Evolutionary conservation across 2,329 filamentous ascomycete genomes (phyloP).

Genomic region (Cladosporium sp.): DNA sequence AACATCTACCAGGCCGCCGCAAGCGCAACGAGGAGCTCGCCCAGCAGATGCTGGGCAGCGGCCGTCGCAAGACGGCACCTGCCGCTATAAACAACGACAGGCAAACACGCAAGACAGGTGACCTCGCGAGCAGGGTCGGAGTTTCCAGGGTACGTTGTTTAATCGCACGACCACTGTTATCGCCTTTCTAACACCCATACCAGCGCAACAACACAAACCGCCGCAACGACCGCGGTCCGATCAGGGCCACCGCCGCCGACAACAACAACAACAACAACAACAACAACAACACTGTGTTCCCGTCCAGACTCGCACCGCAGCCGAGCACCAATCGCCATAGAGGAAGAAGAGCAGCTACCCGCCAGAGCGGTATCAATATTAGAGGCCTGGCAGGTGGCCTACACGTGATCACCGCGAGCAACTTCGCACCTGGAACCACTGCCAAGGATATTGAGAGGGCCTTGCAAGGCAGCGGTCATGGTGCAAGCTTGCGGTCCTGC

Average conservation of each 20-base stretch:
- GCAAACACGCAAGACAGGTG: slow-evolving; percentile 44
- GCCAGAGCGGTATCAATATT: slow-evolving; percentile 54
- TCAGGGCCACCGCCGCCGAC: slow-evolving; percentile 9
- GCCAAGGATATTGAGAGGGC: slow-evolving; percentile 79
- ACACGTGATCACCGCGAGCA: slow-evolving; percentile 69
- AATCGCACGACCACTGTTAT: background rate
- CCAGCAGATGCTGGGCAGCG: slow-evolving; percentile 64
- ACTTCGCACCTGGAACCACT: slow-evolving; percentile 78
- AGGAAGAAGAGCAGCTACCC: slow-evolving; percentile 18
- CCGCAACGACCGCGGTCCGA: slow-evolving; percentile 11
- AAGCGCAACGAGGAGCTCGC: slow-evolving; percentile 48
- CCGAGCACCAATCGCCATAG: slow-evolving; percentile 31
- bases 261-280: slow-evolving; percentile 26
- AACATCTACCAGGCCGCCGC: slow-evolving; percentile 8
- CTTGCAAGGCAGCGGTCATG: slow-evolving; percentile 57
- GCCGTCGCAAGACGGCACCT: slow-evolving; percentile 54
- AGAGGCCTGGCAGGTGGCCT: slow-evolving; percentile 63
- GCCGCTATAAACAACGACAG: slow-evolving; percentile 36
- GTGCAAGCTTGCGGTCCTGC: slow-evolving; percentile 64
- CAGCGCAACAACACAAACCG: slow-evolving; percentile 18
- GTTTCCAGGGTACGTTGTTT: slow-evolving; percentile 65
- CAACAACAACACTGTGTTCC: slow-evolving; percentile 14
- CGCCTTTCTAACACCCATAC: background rate
- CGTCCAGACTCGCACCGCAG: slow-evolving; percentile 4
- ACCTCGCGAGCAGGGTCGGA: slow-evolving; percentile 68